phyloP scores from a whole-genome alignment of 805 yeast genomes.

The Ogataea dorogensis region DNA sequence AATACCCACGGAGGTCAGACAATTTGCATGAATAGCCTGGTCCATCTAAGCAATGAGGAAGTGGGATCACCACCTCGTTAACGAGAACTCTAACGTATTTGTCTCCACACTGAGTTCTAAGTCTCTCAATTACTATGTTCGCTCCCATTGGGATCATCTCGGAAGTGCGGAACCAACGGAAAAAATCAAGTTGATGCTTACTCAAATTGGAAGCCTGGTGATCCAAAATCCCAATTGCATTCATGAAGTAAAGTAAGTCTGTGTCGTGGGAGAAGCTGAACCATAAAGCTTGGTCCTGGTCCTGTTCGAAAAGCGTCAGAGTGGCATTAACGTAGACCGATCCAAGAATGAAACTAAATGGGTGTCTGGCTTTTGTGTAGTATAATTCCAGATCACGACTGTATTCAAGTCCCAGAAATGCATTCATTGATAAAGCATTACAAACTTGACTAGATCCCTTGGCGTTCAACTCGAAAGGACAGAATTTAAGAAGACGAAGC shows the following conservation, averaged over 20 bases:
- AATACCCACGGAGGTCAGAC: slow-evolving; percentile 11
- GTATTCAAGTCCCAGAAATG: slow-evolving; percentile 63
- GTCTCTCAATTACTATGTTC: slow-evolving; percentile 48
- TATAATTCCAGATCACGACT: slow-evolving; percentile 56
- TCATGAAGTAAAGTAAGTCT: slow-evolving; percentile 56
- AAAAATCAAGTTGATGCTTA: slow-evolving; percentile 41
- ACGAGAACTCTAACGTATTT: slow-evolving; percentile 46
- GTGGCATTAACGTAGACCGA: slow-evolving; percentile 55
- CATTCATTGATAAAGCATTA: slow-evolving; percentile 63
- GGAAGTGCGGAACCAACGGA: slow-evolving; percentile 40
- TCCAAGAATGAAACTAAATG: slow-evolving; percentile 57
- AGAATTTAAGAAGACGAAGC: slow-evolving; percentile 51
- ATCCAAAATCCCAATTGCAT: slow-evolving; percentile 61
- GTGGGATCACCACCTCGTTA: slow-evolving; percentile 56
- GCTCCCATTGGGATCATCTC: slow-evolving; percentile 61
- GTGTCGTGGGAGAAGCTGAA: slow-evolving; percentile 77
- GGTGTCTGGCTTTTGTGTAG: slow-evolving; percentile 59
- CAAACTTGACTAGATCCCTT: slow-evolving; percentile 68
- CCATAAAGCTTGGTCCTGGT: slow-evolving; percentile 43
- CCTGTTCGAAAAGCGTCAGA: slow-evolving; percentile 25
- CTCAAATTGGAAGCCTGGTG: slow-evolving; percentile 39
- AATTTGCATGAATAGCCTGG: slow-evolving; percentile 53
- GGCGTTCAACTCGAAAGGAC: slow-evolving; percentile 75
- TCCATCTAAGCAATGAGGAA: slow-evolving; percentile 47
- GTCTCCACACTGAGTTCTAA: slow-evolving; percentile 22